Conservation (phyloP, 805 yeast species). For the Lipomyces sp. region DNA sequence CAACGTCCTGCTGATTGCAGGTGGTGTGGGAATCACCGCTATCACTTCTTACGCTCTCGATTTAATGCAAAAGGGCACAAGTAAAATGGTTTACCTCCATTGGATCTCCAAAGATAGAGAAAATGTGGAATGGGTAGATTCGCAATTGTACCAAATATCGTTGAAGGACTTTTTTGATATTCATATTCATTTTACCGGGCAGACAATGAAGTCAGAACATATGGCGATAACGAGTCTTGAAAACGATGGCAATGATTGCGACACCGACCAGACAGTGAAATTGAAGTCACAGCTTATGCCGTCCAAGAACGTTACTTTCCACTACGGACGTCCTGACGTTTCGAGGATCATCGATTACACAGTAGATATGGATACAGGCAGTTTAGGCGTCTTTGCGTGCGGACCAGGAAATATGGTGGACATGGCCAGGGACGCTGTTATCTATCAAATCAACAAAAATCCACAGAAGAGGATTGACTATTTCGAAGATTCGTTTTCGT, state of each 20-base stretch:
- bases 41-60: slow-evolving; percentile 46
- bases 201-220: slow-evolving; percentile 19
- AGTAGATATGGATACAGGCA: slow-evolving; percentile 39
- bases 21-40: slow-evolving; percentile 66
- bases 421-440: slow-evolving; percentile 49
- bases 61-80: slow-evolving; percentile 1
- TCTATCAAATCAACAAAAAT: slow-evolving; percentile 42
- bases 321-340: slow-evolving; percentile 46
- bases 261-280: slow-evolving; percentile 15
- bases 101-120: slow-evolving; percentile 10
- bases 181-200: slow-evolving; percentile 9
- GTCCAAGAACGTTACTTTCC: slow-evolving; percentile 6
- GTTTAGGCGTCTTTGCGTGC: slow-evolving; percentile 55
- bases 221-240: slow-evolving; percentile 2
- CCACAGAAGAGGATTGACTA: slow-evolving; percentile 56
- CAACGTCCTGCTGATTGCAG: slow-evolving; percentile 53
- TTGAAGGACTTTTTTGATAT: slow-evolving; percentile 5
- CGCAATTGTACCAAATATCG: slow-evolving; percentile 3
- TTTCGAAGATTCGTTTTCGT: slow-evolving; percentile 77
- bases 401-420: slow-evolving; percentile 64
- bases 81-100: slow-evolving; percentile 3
- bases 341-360: slow-evolving; percentile 38
- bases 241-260: not conserved
- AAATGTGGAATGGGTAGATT: slow-evolving; percentile 10
- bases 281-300: not conserved